Base-by-base conservation (phyloP, 192 early-diverging fungal genomes). In the Entomortierella chlamydospora region DNA sequence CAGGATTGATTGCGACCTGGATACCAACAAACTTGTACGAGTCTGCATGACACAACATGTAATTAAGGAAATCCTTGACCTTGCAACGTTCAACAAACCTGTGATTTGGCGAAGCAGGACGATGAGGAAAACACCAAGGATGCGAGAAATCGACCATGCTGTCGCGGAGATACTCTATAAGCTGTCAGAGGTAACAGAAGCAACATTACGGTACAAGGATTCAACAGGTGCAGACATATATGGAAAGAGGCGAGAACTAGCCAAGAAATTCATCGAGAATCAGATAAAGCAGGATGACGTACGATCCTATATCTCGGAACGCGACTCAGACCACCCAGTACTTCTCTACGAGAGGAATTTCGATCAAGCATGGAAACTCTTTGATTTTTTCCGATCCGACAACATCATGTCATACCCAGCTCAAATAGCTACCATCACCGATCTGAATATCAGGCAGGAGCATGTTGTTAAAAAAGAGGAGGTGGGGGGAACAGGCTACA, bases 291-390 rank as follows among this genome's bases (percentile, higher is more conserved):
- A 47, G 45, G 45, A 47, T 17, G 45, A 47, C 20, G 45, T 20
- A 15, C 45, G 45, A 47, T 47, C 15, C 45, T 47, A 47, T 17
- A 47, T 47, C 15, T 47, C 45, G 15, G 45, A 47, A 47, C 45
- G 20, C 45, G 45, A 47, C 45, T 47, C 45, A 4, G 12, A 20
- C 15, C 12, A 20, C 12, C 45, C 45, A 12, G 12, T 20, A 20
- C 45, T 47, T 20, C 4, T 47, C 12, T 47, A 47, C 45, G 45
- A 47, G 45, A 47, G 15, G 45, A 47, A 47, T 47, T 47, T 47
- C 45, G 45, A 47, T 47, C 45, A 47, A 47, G 45, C 45, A 47
- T 47, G 45, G 45, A 47, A 15, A 47, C 45, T 47, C 8, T 47
- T 47, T 47, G 45, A 47, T 47, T 47, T 47, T 17, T 47, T 47